These are phyloP conservation scores for Drechslerella dactyloides DNA, from an alignment of 2,329 filamentous ascomycete genomes.

Conservation along the genomic window DNA sequence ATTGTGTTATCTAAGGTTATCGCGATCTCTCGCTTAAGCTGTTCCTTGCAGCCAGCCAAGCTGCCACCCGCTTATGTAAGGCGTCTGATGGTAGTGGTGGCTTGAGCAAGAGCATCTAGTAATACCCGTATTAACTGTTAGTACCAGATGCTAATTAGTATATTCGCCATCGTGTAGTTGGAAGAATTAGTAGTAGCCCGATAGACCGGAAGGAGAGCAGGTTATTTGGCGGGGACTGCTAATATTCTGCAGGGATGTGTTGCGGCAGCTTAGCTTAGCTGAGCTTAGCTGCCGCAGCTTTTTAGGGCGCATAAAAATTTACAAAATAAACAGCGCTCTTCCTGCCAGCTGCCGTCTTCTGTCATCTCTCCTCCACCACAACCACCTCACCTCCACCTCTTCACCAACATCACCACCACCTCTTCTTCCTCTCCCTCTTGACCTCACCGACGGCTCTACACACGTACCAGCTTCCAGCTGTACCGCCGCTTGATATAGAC, in stretches of 20 bases:
- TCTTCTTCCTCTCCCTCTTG: background rate
- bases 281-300: too few species aligned
- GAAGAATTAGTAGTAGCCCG: too few species aligned
- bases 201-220: too few species aligned
- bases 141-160: too few species aligned
- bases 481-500: background rate
- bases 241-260: too few species aligned
- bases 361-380: background rate
- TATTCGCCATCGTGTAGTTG: background rate
- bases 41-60: slow-evolving; percentile 38
- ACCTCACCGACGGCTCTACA: background rate
- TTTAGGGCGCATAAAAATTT: slow-evolving; percentile 1
- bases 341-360: background rate
- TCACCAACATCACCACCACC: background rate
- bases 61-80: slow-evolving; percentile 1
- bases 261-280: too few species aligned
- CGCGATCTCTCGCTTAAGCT: slow-evolving; percentile 35
- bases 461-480: background rate
- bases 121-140: too few species aligned
- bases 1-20: slow-evolving; percentile 51
- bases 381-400: background rate
- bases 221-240: background rate
- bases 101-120: too few species aligned
- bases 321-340: background rate
- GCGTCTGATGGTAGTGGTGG: too few species aligned